These are phyloP conservation scores for Nicotiana otophora DNA, from an alignment of 257 asterid genomes.

Conservation along the genomic window DNA sequence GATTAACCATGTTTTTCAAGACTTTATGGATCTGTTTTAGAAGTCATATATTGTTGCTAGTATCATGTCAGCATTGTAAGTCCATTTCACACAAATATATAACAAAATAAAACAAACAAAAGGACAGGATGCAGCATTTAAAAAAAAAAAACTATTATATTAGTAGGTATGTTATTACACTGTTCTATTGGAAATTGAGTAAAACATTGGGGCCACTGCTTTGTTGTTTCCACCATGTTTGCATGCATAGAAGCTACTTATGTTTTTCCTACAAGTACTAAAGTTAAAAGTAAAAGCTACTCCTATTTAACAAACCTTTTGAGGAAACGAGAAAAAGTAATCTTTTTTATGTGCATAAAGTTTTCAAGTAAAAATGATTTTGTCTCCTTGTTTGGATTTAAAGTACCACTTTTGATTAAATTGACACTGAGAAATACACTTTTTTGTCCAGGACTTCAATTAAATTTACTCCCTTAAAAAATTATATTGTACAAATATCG, in stretches of 20 bases:
- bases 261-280: background rate
- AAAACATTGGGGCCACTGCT: background rate
- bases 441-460: background rate
- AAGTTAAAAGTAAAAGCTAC: background rate
- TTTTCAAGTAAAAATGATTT: background rate
- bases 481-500: background rate
- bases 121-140: background rate
- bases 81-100: background rate
- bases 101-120: background rate
- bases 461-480: background rate
- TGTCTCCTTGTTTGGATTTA: background rate
- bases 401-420: background rate
- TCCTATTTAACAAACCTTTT: background rate
- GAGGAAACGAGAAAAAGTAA: background rate
- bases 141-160: background rate
- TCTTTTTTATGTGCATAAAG: background rate
- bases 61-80: background rate
- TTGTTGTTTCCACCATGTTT: background rate
- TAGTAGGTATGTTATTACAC: background rate
- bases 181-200: background rate
- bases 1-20: background rate
- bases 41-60: background rate
- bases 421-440: background rate
- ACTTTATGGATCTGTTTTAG: background rate
- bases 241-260: constrained; percentile 6